Base-by-base conservation (phyloP, 2,329 filamentous ascomycete species). In the Colletotrichum graminicola region DNA sequence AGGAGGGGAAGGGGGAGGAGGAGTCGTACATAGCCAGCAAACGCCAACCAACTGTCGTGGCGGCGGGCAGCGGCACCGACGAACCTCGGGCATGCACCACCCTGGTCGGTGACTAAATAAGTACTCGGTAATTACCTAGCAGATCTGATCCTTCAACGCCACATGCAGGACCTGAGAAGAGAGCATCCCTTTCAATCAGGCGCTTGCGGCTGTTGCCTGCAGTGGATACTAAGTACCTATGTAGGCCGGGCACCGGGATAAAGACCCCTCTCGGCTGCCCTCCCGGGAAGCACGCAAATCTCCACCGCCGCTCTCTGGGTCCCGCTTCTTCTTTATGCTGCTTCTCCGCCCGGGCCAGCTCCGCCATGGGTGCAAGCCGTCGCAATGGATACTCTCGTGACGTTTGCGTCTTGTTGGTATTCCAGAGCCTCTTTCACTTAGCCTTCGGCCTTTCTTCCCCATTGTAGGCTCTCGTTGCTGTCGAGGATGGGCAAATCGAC, bases 31-130 rank as follows among this genome's bases (percentile, higher is more conserved):
- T 39, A 47, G 55, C 55, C 62, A 63, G 63, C 59, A 51, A 68
- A 54, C 68, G 6, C 26, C 26, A 67, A 43, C 43, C 57, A 62
- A 52, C 67, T 51, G 69, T 36, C 59, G 54, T 71, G 64, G 66
- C 66, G 55, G 41, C 49, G 61, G 61, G 49, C 41, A 56, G 39
- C 67, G 51, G 52, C 67, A 71, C 61, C 47, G 36, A 45, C 36
- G 23, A 34, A 51, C 10, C 45, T 47, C 26, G 26, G 49, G 26
- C 49, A 52, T 52, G 14, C 49, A 52, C 47, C 12, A 49, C 23
- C n/a, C 49, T 29, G 23, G 23, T 29, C 12, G 7, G 23, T 51
- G 49, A 11, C 49, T 21, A 6, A 14, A 32, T 8, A 18, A 4
- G 18, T 32, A 32, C 21, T n/a, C 4, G 8, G 45, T 47, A 36